Conservation (phyloP, 2,329 filamentous ascomycete species). For the Fusarium albidum region DNA sequence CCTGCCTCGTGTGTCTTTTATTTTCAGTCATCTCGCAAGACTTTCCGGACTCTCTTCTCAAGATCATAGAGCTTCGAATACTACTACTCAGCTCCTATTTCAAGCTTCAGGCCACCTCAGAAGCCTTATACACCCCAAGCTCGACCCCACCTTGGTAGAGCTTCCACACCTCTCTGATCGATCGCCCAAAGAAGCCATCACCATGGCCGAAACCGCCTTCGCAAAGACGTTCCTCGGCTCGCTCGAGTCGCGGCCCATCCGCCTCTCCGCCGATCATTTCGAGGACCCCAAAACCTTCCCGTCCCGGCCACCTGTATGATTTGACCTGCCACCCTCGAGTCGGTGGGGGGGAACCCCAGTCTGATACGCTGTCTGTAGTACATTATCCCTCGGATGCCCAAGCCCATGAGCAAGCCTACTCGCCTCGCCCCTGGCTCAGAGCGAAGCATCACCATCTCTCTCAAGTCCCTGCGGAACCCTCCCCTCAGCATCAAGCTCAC, state of each 20-base stretch:
- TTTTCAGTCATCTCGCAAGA: not conserved
- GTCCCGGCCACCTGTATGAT: slow-evolving; percentile 74
- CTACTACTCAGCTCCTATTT: not conserved
- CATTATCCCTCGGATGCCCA: slow-evolving; percentile 74
- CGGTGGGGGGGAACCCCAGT: not conserved
- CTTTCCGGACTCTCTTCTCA: not conserved
- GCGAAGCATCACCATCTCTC: slow-evolving; percentile 63
- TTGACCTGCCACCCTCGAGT: not conserved
- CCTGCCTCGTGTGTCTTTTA: not conserved
- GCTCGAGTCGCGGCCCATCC: slow-evolving; percentile 80
- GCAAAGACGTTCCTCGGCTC: slow-evolving; percentile 82
- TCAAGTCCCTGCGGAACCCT: slow-evolving; percentile 82
- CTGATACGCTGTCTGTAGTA: slow-evolving; percentile 57
- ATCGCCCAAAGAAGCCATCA: slow-evolving; percentile 30
- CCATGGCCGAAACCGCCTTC: slow-evolving; percentile 85
- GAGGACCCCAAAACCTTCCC: slow-evolving; percentile 85
- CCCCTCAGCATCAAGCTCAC: slow-evolving; percentile 72
- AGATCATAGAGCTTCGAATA: no score
- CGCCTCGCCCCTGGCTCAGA: slow-evolving; percentile 61
- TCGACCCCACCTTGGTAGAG: slow-evolving; percentile 36
- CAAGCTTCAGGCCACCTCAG: not conserved
- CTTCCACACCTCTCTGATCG: slow-evolving; percentile 4
- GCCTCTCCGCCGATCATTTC: slow-evolving; percentile 89
- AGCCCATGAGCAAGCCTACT: slow-evolving; percentile 59
- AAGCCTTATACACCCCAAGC: not conserved